These are phyloP conservation scores for Eutypella sp. DNA, from an alignment of 2,329 filamentous ascomycete genomes.

Conservation along the genomic window DNA sequence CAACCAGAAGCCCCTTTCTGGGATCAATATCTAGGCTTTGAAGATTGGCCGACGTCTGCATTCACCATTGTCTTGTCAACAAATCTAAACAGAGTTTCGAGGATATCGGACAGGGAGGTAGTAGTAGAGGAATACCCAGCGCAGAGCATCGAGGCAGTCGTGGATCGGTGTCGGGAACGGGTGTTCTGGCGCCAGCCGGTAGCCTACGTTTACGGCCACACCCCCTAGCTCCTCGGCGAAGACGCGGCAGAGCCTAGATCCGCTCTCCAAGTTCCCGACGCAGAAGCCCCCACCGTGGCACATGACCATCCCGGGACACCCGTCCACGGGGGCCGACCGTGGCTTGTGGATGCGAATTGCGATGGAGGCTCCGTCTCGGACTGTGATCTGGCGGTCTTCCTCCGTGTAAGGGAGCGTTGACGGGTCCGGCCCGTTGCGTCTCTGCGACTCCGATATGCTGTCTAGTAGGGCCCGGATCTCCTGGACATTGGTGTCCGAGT, in stretches of 20 bases:
- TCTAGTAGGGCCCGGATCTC: neutral
- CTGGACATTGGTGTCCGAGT: neutral
- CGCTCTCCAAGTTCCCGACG: slow-evolving; percentile 1
- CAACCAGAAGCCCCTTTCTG: slow-evolving; percentile 19
- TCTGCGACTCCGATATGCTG: neutral
- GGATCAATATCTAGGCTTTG: slow-evolving; percentile 6
- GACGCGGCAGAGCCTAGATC: neutral
- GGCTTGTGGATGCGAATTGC: neutral
- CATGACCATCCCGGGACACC: slow-evolving; percentile 4
- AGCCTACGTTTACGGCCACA: slow-evolving; percentile 4
- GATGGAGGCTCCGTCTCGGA: neutral
- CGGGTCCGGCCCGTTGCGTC: neutral
- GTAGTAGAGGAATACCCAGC: slow-evolving; percentile 1
- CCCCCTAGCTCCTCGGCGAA: slow-evolving; percentile 4
- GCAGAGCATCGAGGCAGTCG: slow-evolving; percentile 1
- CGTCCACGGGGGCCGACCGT: neutral
- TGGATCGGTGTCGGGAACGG: slow-evolving; percentile 2
- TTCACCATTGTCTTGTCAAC: too few relatives aligned
- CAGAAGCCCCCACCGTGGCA: slow-evolving; percentile 3
- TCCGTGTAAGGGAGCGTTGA: neutral
- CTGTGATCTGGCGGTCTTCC: neutral
- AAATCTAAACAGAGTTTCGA: too few relatives aligned
- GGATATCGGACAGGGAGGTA: too few relatives aligned
- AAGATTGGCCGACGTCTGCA: neutral
- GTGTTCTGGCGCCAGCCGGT: slow-evolving; percentile 4